Evolutionary conservation across 2,329 filamentous ascomycete genomes (phyloP).

Genomic region (Alternaria burnsii): DNA sequence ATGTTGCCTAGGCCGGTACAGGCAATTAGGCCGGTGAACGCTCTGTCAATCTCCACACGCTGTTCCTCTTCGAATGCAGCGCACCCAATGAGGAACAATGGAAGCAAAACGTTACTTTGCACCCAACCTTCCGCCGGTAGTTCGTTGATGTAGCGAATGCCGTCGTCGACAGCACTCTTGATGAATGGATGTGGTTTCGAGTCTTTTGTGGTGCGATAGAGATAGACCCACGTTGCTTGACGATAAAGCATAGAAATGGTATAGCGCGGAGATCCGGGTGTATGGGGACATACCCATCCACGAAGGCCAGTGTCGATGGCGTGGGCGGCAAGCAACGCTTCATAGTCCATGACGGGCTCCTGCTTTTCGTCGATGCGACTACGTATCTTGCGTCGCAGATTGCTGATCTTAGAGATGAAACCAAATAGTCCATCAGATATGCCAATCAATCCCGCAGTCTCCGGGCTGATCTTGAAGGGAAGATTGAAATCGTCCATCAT

Average conservation of each 20-base stretch:
- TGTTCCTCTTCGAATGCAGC: slow-evolving; percentile 66
- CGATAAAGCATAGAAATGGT: slow-evolving; percentile 67
- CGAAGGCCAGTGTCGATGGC: slow-evolving; percentile 79
- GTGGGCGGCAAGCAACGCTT: slow-evolving; percentile 74
- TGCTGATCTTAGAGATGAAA: slow-evolving; percentile 80
- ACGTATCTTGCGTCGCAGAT: slow-evolving; percentile 77
- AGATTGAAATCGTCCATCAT: slow-evolving; percentile 63
- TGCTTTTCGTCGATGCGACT: slow-evolving; percentile 68
- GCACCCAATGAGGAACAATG: slow-evolving; percentile 68
- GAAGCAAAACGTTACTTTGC: slow-evolving; percentile 68
- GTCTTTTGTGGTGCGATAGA: slow-evolving; percentile 67
- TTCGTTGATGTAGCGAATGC: slow-evolving; percentile 63
- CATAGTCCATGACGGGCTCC: slow-evolving; percentile 77
- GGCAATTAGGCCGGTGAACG: slow-evolving; percentile 63
- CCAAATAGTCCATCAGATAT: slow-evolving; percentile 83
- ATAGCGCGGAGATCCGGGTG: slow-evolving; percentile 62
- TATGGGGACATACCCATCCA: slow-evolving; percentile 73
- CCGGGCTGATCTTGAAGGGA: slow-evolving; percentile 64
- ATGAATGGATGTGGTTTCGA: slow-evolving; percentile 65
- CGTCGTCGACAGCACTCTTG: slow-evolving; percentile 65
- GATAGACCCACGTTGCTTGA: slow-evolving; percentile 70
- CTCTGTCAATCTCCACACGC: slow-evolving; percentile 62
- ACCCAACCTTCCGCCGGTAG: slow-evolving; percentile 64
- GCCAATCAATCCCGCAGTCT: slow-evolving; percentile 72
- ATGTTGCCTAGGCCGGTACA: slow-evolving; percentile 68